Evolutionary conservation across 495 filamentous ascomycete species (phyloP), one percentile per base, ranked within the genome.

Genomic region (Margaritispora aquatica): DNA sequence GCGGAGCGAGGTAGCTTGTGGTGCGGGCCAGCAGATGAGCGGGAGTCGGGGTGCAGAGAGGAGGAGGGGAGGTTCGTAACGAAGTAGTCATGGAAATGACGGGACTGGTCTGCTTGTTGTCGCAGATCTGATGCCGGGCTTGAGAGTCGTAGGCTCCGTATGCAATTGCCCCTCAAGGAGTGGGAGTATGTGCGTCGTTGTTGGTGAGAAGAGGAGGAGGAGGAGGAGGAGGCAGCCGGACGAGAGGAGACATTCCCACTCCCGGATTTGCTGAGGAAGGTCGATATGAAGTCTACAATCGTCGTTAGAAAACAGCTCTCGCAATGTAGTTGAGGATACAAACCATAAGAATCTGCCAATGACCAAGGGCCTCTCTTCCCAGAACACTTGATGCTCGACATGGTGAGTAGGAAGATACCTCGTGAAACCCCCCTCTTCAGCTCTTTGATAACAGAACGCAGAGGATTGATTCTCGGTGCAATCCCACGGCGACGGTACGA

Each of bases 21-120:
- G 64, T 84, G 80, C 52, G 84, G 90, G 2, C 82, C 82, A 38
- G 69, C 69, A 0, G 77, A 70, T 20, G 79, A 77, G 29, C 82
- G 81, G 20, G 89, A 88, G 67, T 98, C 94, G 10, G 94, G 93
- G 66, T 96, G 89, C 15, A 97, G 79, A 0, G 93, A 97, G 44
- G 90, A 93, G 21, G 92, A 95, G 5, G 94, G 94, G 0, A 98
- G 80, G 70, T 97, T 88, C 4, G 94, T 96, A 31, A 97, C 88
- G 69, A 98, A 98, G 77, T 98, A 98, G 62, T 94, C 89, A 74
- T 95, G 91, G 73, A 97, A 97, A 60, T 76, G 70, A 24, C 87
- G 87, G 4, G 72, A 27, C 19, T 21, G 29, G n/a, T 26, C 15
- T 77, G 53, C 72, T 7, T 50, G 2, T 20, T 51, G 27, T 55